These are phyloP conservation scores for Penicillium simplicissimum DNA, from an alignment of 495 filamentous ascomycete species.

Conservation along the genomic window DNA sequence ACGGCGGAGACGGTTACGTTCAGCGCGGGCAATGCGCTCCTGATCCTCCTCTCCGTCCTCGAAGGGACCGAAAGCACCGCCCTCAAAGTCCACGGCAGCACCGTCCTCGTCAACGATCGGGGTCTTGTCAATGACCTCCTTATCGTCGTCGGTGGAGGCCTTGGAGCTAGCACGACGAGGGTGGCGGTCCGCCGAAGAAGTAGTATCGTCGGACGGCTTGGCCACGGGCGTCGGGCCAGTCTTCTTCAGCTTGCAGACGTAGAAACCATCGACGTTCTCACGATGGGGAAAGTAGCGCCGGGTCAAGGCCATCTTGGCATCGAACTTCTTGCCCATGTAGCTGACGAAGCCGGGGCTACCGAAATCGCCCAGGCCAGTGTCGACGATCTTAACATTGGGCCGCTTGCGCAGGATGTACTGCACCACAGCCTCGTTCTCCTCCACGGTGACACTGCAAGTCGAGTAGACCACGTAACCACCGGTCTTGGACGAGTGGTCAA, in stretches of 20 bases:
- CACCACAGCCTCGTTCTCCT: conserved; percentile 93
- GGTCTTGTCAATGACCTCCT: conserved; percentile 44
- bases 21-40: conserved; percentile 59
- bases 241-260: conserved; percentile 97
- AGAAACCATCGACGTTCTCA: conserved; percentile 98
- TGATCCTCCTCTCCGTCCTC: conserved; percentile 61
- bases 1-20: conserved; percentile 57
- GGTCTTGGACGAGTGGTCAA: conserved; percentile 80
- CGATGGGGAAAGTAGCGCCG: conserved; percentile 90
- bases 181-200: conserved; percentile 18
- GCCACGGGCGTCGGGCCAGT: conserved; percentile 67
- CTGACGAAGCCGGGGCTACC: conserved; percentile 87
- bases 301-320: conserved; percentile 79
- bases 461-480: conserved; percentile 95
- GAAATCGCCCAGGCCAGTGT: conserved; percentile 85
- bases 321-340: conserved; percentile 88
- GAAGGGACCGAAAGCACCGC: conserved; percentile 62
- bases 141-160: conserved; percentile 24
- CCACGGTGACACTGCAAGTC: conserved; percentile 86
- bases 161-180: conserved; percentile 24
- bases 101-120: conserved; percentile 49
- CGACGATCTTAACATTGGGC: conserved; percentile 90
- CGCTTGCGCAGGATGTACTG: conserved; percentile 88
- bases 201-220: conserved; percentile 39
- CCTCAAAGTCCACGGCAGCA: conserved; percentile 30